These are phyloP conservation scores for Escovopsis sp. DNA, from an alignment of 2,329 filamentous ascomycete species.

Conservation along the genomic window DNA sequence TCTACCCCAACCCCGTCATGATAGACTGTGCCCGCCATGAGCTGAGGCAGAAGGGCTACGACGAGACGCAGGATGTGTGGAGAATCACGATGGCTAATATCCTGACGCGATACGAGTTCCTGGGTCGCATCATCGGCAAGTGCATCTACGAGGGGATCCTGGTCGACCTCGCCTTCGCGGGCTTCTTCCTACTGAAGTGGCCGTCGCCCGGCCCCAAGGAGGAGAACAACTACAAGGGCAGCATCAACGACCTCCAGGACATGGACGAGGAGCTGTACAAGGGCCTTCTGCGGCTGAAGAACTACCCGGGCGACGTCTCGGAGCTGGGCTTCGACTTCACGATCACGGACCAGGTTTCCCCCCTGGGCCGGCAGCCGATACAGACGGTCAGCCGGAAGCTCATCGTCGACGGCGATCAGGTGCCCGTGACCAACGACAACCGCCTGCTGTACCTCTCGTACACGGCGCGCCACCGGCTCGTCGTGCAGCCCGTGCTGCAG, in stretches of 20 bases:
- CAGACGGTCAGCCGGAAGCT: slow-evolving; percentile 60
- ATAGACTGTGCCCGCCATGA: slow-evolving; percentile 52
- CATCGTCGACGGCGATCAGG: slow-evolving; percentile 59
- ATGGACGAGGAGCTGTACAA: slow-evolving; percentile 84
- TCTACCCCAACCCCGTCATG: slow-evolving; percentile 75
- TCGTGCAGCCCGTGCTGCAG: slow-evolving; percentile 64
- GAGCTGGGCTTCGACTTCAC: slow-evolving; percentile 72
- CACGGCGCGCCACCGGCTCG: slow-evolving; percentile 74
- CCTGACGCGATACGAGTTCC: slow-evolving; percentile 69
- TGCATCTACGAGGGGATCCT: slow-evolving; percentile 95
- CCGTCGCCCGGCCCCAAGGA: slow-evolving; percentile 51
- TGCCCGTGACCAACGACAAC: slow-evolving; percentile 78
- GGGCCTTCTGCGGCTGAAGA: slow-evolving; percentile 70
- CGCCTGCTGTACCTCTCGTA: slow-evolving; percentile 87
- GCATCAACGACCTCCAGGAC: slow-evolving; percentile 83
- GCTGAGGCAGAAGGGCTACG: slow-evolving; percentile 34
- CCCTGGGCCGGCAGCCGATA: slow-evolving; percentile 24
- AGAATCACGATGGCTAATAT: slow-evolving; percentile 42
- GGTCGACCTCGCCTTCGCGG: slow-evolving; percentile 81
- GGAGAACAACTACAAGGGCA: slow-evolving; percentile 68
- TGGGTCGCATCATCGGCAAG: slow-evolving; percentile 86
- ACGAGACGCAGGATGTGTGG: slow-evolving; percentile 40
- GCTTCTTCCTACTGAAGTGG: slow-evolving; percentile 96
- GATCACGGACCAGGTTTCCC: slow-evolving; percentile 53
- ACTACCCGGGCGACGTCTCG: slow-evolving; percentile 61